Evolutionary conservation across 805 yeast genomes (phyloP), one percentile per base, ranked within the genome.

Genomic region (Hemisphaericaspora nanyangensis): DNA sequence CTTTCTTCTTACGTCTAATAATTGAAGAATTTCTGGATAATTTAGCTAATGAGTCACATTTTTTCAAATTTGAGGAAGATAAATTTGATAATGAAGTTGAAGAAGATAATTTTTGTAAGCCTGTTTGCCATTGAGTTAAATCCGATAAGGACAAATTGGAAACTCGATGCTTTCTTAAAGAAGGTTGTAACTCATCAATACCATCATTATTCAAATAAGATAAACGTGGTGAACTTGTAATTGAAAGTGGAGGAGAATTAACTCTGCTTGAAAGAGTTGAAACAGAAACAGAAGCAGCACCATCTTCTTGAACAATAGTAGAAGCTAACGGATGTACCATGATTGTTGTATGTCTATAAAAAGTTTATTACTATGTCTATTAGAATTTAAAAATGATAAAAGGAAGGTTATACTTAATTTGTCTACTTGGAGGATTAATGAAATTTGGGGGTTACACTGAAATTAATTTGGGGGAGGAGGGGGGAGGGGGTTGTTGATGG

Each of bases 121-220:
- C 68, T 43, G 56, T 67, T 43, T 65, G 79, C 85, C 87, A 82
- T 54, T 82, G 87, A 52, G 65, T 67, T 50, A 69, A 58, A 55
- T 83, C 91, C 4, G 84, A 74, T 33, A 83, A 65, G 17, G 89
- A 82, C 29, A 83, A 58, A 25, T 85, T 79, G 8, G 84, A 77
- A 6, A 80, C 85, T 31, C 82, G 61, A 53, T 79, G 78, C 48
- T 74, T 79, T 56, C 85, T 70, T 7, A 76, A 66, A 37, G 72
- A 67, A 3, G 90, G 90, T 38, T 72, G 74, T 53, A 83, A 60
- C 39, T 75, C 73, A 53, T 82, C 89, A 16, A 83, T 82, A 17
- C 85, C 86, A 54, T 83, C 89, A 47, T 81, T 82, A 51, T 83
- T 82, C 45, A 83, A 70, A 50, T 76, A 81, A 8, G 87, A 79